Base-by-base conservation (phyloP, 1,139 yeast species). In the Kodamaea derodonti region DNA sequence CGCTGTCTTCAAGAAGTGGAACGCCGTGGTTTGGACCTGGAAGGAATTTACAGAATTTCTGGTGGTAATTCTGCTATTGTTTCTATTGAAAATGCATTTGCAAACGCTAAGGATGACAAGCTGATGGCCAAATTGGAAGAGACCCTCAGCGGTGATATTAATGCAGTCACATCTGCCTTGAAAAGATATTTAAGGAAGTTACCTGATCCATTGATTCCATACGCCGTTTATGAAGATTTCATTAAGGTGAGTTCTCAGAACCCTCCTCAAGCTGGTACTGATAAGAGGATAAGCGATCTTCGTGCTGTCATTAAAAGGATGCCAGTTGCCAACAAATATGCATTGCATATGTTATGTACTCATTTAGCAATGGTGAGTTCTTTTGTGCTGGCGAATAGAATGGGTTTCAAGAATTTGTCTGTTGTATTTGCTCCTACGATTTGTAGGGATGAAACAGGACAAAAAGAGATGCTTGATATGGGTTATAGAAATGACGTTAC, bases 401-500 rank as follows among this genome's bases (percentile, higher is more conserved):
- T 92, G 99, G 85, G 77, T 22, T 65, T 75, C 45, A 79, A 80
- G 55, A 88, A 94, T 50, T 60, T 94, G 38, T 84, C 96, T 1
- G 92, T 94, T 33, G 96, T 92, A 13, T 92, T 92, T 69, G 96
- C 97, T 0, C 98, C 99, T 2, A 88, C 97, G 3, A 65, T 92
- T 34, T 84, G 88, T 0, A 69, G 97, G 40, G 96, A 88, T 47
- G 67, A 71, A 41, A 73, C 80, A 17, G 95, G 95, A 4, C 88
- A 84, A 44, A 75, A 84, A 41, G 98, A 94, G 56, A 79, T 92
- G 60, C 53, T 70, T 35, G 98, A 92, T 54, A 88, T 88, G 87
- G 84, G 83, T 16, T 74, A 78, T 39, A 75, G 95, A 53, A 88
- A 87, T 48, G 84, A 78, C 33, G 78, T 83, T 24, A 83, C 95